Base-by-base conservation (phyloP, 116 monocot genomes). In the Posidonia oceanica region DNA sequence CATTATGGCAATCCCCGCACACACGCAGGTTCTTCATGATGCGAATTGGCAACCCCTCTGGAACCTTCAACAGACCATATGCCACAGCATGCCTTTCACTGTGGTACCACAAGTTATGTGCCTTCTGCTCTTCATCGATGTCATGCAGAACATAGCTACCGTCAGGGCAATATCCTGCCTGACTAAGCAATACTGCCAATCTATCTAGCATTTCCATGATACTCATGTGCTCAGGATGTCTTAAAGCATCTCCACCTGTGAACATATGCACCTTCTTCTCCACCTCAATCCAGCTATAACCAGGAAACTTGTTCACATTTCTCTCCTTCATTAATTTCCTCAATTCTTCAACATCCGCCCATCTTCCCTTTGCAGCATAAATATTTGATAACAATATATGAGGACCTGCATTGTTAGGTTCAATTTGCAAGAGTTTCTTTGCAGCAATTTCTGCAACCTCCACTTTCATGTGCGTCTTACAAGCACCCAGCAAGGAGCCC, bases 21-120 rank as follows among this genome's bases (percentile, higher is more conserved):
- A 92, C 81, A 53, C 88, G 59, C 51, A 92, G 67, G 39, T 92
- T 92, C 75, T 88, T 92, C 83, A 92, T 92, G 7, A 92, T 63
- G 23, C 88, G 81, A 44, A 92, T 88, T 36, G 92, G 80, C 69
- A 85, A 38, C 21, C 84, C 92, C 64, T 83, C 71, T 0, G 80
- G 85, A 22, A 92, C 51, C 72, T 88, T 88, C 72, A 92, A 66
- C 36, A 92, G 56, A 4, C 92, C 92, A 74, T 74, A 92, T 54
- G 88, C 92, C 51, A 92, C 80, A 41, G 86, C 92, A 63, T 81
- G 81, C 76, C 83, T 88, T 71, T 92, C 92, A 59, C 88, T 92
- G 59, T 92, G 92, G 48, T 86, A 82, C 22, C 76, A 60, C 64
- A 92, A 70, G 65, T 70, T 76, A 66, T 82, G 80, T 21, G 59